Base-by-base conservation (phyloP, 1,284 basidiomycete species). In the Trichosporon asahii region DNA sequence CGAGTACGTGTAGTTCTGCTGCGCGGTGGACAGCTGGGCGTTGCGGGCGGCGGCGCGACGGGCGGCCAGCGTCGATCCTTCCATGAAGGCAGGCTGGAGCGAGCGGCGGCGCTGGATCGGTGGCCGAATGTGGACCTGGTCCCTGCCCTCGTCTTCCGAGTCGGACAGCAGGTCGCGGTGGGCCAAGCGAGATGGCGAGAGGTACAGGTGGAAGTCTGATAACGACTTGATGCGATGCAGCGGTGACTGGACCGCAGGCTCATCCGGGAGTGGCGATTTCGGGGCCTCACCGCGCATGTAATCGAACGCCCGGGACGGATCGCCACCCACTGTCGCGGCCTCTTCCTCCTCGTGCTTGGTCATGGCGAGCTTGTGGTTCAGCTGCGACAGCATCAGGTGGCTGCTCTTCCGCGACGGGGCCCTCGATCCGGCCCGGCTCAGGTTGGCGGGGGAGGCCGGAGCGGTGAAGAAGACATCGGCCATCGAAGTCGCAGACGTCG, bases 381-480 rank as follows among this genome's bases (percentile, higher is more conserved):
- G 63, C 14, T 63, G 66, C 12, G 66, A 27, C 1, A 74, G 67
- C 3, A 63, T 69, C 1, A 73, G 46, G 8, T 55, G 31, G 33
- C 65, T 66, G 55, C 65, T 9, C 67, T 63, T 23, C 66, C 44
- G 29, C 67, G 67, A 61, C 68, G 76, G 2, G 49, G 64, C 7
- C 66, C 65, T 23, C 33, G 70, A 37, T 31, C 65, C 23, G 37
- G 53, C 29, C 25, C 46, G 46, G 66, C 57, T 55, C 35, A 60
- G 15, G 40, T n/a, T 12, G n/a, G 68, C n/a, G 2, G 79, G 79
- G 0, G 77, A 77, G 25, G 76, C 77, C 2, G 73, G 75, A 0
- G 81, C 80, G 9, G 81, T 78, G 70, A 80, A 80, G 73, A 75
- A 83, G 14, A 83, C 68, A 66, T 83, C 82, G n/a, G 82, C 82